These are phyloP conservation scores for Claviceps sp. DNA, from an alignment of 2,329 filamentous ascomycete genomes.

Conservation along the genomic window DNA sequence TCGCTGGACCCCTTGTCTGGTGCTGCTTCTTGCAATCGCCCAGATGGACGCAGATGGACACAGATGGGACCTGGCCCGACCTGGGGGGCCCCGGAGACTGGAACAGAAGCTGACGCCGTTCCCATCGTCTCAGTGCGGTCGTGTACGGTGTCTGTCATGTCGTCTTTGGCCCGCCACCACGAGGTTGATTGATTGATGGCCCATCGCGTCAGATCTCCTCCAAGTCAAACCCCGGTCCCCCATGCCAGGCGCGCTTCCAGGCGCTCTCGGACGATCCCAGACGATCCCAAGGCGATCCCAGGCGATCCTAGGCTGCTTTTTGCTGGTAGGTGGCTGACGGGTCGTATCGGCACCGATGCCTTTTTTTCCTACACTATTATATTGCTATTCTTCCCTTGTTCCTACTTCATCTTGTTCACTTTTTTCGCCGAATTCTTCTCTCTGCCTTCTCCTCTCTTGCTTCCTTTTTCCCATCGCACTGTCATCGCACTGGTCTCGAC, in stretches of 20 bases:
- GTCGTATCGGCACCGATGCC: slow-evolving; percentile 7
- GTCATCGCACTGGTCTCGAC: background rate
- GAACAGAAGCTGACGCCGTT: background rate
- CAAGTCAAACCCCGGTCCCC: slow-evolving; percentile 8
- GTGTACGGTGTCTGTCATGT: background rate
- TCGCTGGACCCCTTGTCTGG: slow-evolving; percentile 5
- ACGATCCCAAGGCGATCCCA: background rate
- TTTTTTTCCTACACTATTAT: slow-evolving; percentile 5
- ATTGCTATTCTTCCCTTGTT: slow-evolving; percentile 7
- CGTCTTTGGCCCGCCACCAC: slow-evolving; percentile 19
- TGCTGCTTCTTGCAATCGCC: background rate
- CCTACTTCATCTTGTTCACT: background rate
- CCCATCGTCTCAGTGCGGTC: background rate
- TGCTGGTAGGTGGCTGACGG: slow-evolving; percentile 7
- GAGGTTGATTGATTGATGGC: slow-evolving; percentile 12
- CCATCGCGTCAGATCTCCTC: slow-evolving; percentile 22
- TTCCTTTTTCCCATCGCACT: background rate
- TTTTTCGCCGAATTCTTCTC: background rate
- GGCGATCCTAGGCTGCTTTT: slow-evolving; percentile 1
- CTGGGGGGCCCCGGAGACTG: background rate
- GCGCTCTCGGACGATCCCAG: too few relatives aligned
- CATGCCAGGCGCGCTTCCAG: slow-evolving; percentile 2
- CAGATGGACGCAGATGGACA: background rate
- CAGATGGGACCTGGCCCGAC: background rate
- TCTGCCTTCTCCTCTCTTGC: background rate